phyloP scores from a whole-genome alignment of 129 eudicot species.

The Flaveria robusta region DNA sequence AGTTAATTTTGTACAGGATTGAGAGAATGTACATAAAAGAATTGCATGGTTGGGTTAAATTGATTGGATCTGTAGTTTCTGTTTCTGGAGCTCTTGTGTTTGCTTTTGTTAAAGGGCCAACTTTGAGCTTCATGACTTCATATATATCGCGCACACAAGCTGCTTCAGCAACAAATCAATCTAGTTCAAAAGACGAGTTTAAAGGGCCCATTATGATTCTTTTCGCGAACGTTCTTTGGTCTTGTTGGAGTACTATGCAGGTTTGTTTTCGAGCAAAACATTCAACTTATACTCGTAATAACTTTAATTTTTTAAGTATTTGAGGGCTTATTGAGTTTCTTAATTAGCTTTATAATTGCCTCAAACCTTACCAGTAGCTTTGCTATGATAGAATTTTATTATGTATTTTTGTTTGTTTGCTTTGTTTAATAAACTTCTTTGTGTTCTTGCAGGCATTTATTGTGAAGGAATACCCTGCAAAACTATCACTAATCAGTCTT shows the following conservation, averaged over 20 bases:
- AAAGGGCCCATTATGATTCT: slow-evolving; percentile 62
- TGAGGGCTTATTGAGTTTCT: too few species aligned
- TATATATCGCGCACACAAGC: background rate
- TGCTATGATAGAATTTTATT: background rate
- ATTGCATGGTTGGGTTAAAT: slow-evolving; percentile 44
- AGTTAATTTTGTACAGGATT: slow-evolving; percentile 40
- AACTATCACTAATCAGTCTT: slow-evolving; percentile 50
- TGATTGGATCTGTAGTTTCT: slow-evolving; percentile 42
- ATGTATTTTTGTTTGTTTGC: background rate
- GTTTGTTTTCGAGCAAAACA: slow-evolving; percentile 20
- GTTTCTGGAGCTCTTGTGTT: slow-evolving; percentile 54
- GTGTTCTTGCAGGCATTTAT: slow-evolving; percentile 44
- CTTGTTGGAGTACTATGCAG: slow-evolving; percentile 70
- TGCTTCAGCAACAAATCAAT: slow-evolving; percentile 7
- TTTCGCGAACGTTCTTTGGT: slow-evolving; percentile 51
- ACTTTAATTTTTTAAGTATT: too few species aligned
- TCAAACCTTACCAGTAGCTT: too few species aligned
- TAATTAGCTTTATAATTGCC: too few species aligned
- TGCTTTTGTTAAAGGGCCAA: slow-evolving; percentile 50
- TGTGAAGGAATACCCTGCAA: slow-evolving; percentile 57
- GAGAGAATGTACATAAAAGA: slow-evolving; percentile 48
- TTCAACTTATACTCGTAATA: too few species aligned
- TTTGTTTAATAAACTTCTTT: too few species aligned
- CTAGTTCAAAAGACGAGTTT: slow-evolving; percentile 32
- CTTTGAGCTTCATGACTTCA: slow-evolving; percentile 41